These are phyloP conservation scores for Graphilbum ipis-grandicollis DNA, from an alignment of 2,329 filamentous ascomycete genomes.

Conservation along the genomic window DNA sequence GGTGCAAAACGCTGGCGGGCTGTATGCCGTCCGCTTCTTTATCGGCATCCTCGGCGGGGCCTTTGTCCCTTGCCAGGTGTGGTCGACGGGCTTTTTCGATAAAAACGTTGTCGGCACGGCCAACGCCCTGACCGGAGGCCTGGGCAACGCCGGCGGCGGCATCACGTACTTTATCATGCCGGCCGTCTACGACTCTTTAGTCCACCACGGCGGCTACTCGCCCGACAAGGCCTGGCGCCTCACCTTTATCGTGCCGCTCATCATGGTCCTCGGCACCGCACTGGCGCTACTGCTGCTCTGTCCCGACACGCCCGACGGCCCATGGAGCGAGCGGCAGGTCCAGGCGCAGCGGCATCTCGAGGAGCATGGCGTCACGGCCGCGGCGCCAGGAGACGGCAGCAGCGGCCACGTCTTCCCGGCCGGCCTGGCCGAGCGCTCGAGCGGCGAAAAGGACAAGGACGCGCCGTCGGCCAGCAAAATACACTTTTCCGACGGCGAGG, in stretches of 20 bases:
- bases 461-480: no score
- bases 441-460: background rate
- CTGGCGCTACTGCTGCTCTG: slow-evolving; percentile 55
- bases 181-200: slow-evolving; percentile 65
- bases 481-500: slow-evolving; percentile 21
- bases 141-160: slow-evolving; percentile 76
- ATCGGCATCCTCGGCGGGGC: slow-evolving; percentile 62
- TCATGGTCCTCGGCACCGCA: slow-evolving; percentile 51
- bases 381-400: slow-evolving; percentile 10
- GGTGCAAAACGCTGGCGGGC: slow-evolving; percentile 46
- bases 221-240: slow-evolving; percentile 66
- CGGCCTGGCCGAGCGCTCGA: background rate
- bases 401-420: slow-evolving; percentile 14
- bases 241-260: slow-evolving; percentile 67
- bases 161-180: slow-evolving; percentile 93
- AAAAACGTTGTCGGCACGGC: slow-evolving; percentile 82
- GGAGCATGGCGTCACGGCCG: slow-evolving; percentile 21
- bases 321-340: slow-evolving; percentile 57
- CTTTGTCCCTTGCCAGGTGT: slow-evolving; percentile 80
- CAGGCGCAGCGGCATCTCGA: slow-evolving; percentile 35
- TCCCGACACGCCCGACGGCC: slow-evolving; percentile 67
- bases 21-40: slow-evolving; percentile 65
- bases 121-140: slow-evolving; percentile 69
- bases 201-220: slow-evolving; percentile 37
- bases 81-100: slow-evolving; percentile 86